Conservation (phyloP, 768 basidiomycete species). For the Ramaria sp. region DNA sequence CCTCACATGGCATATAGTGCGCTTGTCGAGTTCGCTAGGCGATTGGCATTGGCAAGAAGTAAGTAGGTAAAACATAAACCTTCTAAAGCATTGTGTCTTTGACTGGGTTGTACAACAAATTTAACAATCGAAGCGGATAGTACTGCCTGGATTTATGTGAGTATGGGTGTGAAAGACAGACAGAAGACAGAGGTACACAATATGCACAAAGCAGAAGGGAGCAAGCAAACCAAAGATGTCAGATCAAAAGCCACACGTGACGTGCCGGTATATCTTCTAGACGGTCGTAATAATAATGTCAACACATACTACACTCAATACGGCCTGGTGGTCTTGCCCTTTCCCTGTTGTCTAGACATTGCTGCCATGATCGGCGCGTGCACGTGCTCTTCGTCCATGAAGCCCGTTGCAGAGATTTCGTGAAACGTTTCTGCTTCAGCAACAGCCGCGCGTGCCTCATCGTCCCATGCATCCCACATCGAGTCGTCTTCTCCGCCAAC, state of each 20-base stretch:
- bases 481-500: constrained; percentile 18
- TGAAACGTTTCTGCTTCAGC: constrained; percentile 44
- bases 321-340: neutral
- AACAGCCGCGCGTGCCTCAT: constrained; percentile 33
- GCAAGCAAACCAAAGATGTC: neutral
- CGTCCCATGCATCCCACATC: constrained; percentile 32
- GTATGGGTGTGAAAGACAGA: too few relatives aligned
- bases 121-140: too few relatives aligned
- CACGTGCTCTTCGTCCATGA: constrained; percentile 9
- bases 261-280: too few relatives aligned
- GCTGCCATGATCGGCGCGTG: neutral
- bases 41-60: neutral
- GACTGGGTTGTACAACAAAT: too few relatives aligned
- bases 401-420: constrained; percentile 23
- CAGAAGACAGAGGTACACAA: too few relatives aligned
- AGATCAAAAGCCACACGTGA: too few relatives aligned
- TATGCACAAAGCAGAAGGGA: neutral
- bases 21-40: constrained; percentile 18
- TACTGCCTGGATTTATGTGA: too few relatives aligned
- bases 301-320: neutral
- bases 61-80: neutral
- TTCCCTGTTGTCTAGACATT: neutral
- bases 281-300: neutral
- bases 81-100: too few relatives aligned
- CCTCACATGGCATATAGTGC: constrained; percentile 6